Percentiles rank a stretch among this genome's conserved stretches.
Conservation (phyloP, 257 asterid genomes). For the Plantago elongata region DNA sequence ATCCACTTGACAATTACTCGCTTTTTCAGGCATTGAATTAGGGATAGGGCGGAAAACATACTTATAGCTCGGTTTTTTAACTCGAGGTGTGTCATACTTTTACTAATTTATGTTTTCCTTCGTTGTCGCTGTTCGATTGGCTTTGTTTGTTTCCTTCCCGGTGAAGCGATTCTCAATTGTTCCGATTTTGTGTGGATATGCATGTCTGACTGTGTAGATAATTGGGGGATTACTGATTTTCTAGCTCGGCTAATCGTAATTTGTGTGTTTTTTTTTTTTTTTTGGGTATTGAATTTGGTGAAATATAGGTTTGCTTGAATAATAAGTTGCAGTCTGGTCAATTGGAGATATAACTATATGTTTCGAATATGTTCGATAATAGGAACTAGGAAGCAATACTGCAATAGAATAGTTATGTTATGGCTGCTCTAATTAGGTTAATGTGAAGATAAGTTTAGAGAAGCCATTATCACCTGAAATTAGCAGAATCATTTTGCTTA, state of each 20-base stretch:
- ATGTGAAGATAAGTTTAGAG: neutral
- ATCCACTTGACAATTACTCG: neutral
- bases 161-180: neutral
- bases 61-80: conserved; percentile 10
- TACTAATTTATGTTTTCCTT: too few relatives aligned
- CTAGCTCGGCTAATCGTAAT: conserved; percentile 4
- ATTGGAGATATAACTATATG: too few relatives aligned
- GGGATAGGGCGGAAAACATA: conserved; percentile 6
- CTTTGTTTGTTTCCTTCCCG: conserved; percentile 3
- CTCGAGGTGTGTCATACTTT: conserved; percentile 13
- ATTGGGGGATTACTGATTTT: neutral
- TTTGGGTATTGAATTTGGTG: neutral
- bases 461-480: neutral
- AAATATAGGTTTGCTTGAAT: neutral
- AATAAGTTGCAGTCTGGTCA: too few relatives aligned
- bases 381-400: too few relatives aligned
- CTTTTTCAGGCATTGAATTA: neutral
- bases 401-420: neutral
- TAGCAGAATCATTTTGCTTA: too few relatives aligned
- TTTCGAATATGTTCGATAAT: neutral
- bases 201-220: neutral
- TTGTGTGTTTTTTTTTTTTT: neutral
- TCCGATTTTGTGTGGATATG: neutral
- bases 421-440: conserved; percentile 4
- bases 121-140: too few relatives aligned